These are phyloP conservation scores for Tolypocladium sp. DNA, from an alignment of 2,329 filamentous ascomycete genomes.

Conservation along the genomic window DNA sequence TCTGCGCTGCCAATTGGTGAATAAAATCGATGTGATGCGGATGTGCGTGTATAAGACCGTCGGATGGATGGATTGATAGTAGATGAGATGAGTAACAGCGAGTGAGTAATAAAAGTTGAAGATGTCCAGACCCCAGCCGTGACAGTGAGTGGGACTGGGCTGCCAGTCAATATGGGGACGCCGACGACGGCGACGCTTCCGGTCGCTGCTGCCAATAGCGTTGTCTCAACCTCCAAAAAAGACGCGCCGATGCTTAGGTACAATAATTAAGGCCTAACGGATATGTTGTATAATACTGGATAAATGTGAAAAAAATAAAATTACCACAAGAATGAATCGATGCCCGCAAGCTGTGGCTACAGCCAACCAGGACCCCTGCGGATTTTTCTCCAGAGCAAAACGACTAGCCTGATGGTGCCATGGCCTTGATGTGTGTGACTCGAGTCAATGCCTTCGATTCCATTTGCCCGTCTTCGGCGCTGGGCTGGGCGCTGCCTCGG, in stretches of 20 bases:
- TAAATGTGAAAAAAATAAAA: too few species aligned
- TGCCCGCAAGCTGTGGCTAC: neutral
- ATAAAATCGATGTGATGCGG: neutral
- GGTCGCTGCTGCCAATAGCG: neutral
- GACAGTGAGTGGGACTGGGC: neutral
- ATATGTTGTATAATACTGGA: neutral
- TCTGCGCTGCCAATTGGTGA: neutral
- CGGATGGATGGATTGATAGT: neutral
- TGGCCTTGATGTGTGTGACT: neutral
- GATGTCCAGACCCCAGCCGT: neutral
- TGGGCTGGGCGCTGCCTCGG: neutral
- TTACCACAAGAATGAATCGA: neutral
- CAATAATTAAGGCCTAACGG: too few species aligned
- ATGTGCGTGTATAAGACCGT: neutral
- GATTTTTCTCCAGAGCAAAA: neutral
- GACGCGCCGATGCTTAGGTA: neutral
- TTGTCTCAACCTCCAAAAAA: neutral
- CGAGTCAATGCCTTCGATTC: neutral
- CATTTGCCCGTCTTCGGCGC: neutral
- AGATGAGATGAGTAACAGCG: neutral
- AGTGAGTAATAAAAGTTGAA: neutral
- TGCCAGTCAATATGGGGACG: neutral
- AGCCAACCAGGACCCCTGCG: neutral
- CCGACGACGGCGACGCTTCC: neutral
- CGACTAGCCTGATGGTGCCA: neutral